A percentile compares a stretch with the other conserved stretches of the same genome.
Conservation (phyloP, 179 eudicot genomes). For the Spinacia oleracea region DNA sequence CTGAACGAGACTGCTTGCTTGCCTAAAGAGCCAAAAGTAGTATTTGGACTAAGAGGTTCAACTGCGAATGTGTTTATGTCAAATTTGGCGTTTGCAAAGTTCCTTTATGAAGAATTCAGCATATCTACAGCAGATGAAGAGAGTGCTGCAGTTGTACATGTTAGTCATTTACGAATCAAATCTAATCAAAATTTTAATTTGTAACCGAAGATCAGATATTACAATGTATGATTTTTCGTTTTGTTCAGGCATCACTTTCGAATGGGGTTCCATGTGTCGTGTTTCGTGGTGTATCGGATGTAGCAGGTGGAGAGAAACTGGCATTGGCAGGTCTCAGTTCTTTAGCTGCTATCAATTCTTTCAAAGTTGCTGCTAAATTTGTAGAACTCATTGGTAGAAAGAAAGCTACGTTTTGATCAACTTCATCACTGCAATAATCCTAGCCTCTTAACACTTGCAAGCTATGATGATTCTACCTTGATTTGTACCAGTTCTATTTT, state of each 20-base stretch:
- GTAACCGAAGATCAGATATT: not conserved
- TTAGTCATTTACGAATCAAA: conserved; percentile 9
- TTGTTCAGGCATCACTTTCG: conserved; percentile 40
- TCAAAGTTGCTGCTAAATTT: conserved; percentile 49
- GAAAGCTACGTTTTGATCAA: not conserved
- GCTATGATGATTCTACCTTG: not conserved
- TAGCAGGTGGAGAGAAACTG: conserved; percentile 42
- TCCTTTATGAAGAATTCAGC: conserved; percentile 42
- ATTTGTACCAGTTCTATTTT: not conserved
- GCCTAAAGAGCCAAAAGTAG: conserved; percentile 43
- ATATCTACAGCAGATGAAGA: conserved; percentile 63
- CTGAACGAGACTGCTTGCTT: conserved; percentile 47
- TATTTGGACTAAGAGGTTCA: conserved; percentile 46
- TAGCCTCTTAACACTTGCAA: not conserved
- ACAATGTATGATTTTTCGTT: not conserved
- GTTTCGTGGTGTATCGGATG: conserved; percentile 58
- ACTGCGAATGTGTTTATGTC: conserved; percentile 50
- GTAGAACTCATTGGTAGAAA: conserved; percentile 34
- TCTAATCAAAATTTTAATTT: too few relatives aligned
- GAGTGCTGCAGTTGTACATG: conserved; percentile 60
- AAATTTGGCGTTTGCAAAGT: conserved; percentile 50
- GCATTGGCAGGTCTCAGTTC: conserved; percentile 31
- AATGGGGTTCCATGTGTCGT: conserved; percentile 54
- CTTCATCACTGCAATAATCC: not conserved
- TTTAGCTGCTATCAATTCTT: conserved; percentile 52